Conservation (phyloP, 2,329 filamentous ascomycete genomes). For the Xylariaceae sp. region DNA sequence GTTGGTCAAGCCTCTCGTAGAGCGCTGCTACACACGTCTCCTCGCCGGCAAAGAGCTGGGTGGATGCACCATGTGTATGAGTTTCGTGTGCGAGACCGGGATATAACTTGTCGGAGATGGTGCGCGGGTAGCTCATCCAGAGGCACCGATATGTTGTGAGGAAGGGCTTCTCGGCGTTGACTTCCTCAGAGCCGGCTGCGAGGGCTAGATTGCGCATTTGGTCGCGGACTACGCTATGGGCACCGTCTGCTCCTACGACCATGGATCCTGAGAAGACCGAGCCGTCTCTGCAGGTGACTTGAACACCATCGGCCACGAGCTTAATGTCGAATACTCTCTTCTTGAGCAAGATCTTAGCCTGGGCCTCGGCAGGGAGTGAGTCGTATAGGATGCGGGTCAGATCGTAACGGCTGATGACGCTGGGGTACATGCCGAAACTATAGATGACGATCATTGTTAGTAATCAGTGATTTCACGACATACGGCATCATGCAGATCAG, state of each 20-base stretch:
- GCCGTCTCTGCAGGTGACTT: neutral
- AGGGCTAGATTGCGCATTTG: neutral
- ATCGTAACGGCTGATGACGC: neutral
- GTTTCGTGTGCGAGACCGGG: neutral
- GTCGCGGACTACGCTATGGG: neutral
- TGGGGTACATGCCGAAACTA: neutral
- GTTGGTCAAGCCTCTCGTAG: neutral
- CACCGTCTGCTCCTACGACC: constrained; percentile 1
- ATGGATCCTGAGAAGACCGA: neutral
- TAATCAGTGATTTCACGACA: too few relatives aligned
- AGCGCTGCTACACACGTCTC: neutral
- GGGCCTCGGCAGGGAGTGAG: neutral
- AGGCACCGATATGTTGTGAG: neutral
- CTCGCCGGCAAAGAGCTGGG: neutral
- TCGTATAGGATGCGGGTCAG: neutral
- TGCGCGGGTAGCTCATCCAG: neutral
- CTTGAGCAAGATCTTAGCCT: neutral
- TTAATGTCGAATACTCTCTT: neutral
- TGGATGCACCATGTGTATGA: neutral
- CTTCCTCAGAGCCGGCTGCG: neutral
- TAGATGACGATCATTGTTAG: too few relatives aligned
- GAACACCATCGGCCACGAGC: neutral
- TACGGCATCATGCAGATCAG: too few relatives aligned
- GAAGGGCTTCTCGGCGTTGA: constrained; percentile 2
- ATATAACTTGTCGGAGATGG: neutral